Conservation (phyloP, 2,329 filamentous ascomycete genomes). For the Aspergillus viridinutans region DNA sequence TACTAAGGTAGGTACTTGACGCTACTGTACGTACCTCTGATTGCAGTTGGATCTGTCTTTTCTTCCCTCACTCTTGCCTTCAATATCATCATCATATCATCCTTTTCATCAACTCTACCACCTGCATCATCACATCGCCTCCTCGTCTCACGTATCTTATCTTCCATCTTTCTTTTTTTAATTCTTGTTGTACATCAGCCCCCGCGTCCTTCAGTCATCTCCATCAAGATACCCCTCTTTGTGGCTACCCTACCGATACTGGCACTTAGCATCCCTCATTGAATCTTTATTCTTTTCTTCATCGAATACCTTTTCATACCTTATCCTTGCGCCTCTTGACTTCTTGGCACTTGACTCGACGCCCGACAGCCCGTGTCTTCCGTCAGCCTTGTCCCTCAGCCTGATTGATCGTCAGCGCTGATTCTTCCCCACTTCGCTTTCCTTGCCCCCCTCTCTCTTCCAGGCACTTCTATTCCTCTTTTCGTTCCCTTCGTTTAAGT, state of each 20-base stretch:
- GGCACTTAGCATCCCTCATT: too few species aligned
- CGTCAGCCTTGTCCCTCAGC: neutral
- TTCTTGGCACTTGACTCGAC: neutral
- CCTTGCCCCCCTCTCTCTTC: constrained; percentile 5
- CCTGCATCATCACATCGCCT: neutral
- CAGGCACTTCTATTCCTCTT: neutral
- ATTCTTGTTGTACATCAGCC: too few species aligned
- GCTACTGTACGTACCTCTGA: neutral
- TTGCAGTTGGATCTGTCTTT: neutral
- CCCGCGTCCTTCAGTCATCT: too few species aligned
- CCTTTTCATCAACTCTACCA: neutral
- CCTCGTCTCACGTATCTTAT: too few species aligned
- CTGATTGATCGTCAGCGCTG: constrained; percentile 7
- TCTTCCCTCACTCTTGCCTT: neutral
- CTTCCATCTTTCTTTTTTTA: too few species aligned
- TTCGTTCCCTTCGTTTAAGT: constrained; percentile 4
- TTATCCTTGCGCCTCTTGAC: neutral
- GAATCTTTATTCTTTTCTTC: too few species aligned
- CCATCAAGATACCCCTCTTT: too few species aligned
- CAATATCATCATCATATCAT: neutral
- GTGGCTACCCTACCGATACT: too few species aligned
- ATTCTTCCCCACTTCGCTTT: constrained; percentile 8
- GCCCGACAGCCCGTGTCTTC: neutral
- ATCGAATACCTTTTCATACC: too few species aligned
- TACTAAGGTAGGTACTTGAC: neutral